A percentile compares a stretch with the other conserved stretches of the same genome.
These are phyloP conservation scores for Saccharomyces pastorianus DNA, from an alignment of 1,139 yeast species.

Conservation along the genomic window DNA sequence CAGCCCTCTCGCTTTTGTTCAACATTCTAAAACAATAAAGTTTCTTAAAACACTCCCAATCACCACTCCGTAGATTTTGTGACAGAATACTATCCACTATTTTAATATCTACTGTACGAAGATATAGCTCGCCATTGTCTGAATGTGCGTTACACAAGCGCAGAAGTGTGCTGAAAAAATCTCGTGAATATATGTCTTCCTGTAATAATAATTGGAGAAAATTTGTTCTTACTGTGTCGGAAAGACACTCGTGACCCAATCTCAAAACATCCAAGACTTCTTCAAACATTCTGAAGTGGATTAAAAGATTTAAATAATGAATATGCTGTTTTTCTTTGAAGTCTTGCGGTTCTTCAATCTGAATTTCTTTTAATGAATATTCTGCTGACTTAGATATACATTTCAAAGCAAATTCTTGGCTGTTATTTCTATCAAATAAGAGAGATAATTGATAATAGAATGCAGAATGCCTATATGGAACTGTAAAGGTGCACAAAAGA, in stretches of 20 bases:
- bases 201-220: slow-evolving; percentile 25
- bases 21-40: slow-evolving; percentile 26
- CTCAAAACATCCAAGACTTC: slow-evolving; percentile 29
- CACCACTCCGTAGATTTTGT: slow-evolving; percentile 11
- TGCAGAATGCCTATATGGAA: slow-evolving; percentile 10
- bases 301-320: slow-evolving; percentile 23
- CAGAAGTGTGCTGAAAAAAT: slow-evolving; percentile 23
- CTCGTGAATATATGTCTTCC: slow-evolving; percentile 1
- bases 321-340: slow-evolving; percentile 22
- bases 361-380: slow-evolving; percentile 16
- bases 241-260: slow-evolving; percentile 20
- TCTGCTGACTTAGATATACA: slow-evolving; percentile 27
- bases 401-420: slow-evolving; percentile 20
- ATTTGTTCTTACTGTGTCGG: slow-evolving; percentile 15
- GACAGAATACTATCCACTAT: slow-evolving; percentile 38
- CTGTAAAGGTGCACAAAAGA: slow-evolving; percentile 15
- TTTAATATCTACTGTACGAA: slow-evolving; percentile 36
- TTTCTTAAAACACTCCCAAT: slow-evolving; percentile 23
- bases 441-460: slow-evolving; percentile 20
- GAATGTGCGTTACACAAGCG: slow-evolving; percentile 13
- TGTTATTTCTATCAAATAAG: slow-evolving; percentile 14
- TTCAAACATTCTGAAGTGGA: slow-evolving; percentile 22
- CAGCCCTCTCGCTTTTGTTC: slow-evolving; percentile 27
- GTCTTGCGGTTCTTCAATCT: slow-evolving; percentile 15
- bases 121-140: slow-evolving; percentile 8